Evolutionary conservation across 2,329 filamentous ascomycete species (phyloP).

Genomic region (Lasiodiplodia theobromae): DNA sequence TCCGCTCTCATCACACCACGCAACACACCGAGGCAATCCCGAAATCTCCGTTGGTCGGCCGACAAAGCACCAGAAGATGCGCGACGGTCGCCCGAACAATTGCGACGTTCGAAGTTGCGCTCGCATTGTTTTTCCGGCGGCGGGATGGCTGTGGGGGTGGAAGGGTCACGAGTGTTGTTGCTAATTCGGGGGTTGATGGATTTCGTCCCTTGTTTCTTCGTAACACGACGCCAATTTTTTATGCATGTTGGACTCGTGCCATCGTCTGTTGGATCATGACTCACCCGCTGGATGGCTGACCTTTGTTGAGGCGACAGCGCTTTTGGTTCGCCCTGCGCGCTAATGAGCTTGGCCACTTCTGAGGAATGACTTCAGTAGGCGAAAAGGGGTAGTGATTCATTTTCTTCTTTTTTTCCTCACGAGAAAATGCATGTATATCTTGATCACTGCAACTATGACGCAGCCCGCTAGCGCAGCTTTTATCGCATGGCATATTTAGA

Average conservation of each 20-base stretch:
- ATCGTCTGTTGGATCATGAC: background rate
- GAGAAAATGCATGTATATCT: too few species aligned
- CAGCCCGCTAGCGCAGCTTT: too few species aligned
- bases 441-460: too few species aligned
- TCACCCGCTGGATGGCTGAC: background rate
- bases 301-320: too few species aligned
- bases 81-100: slow-evolving; percentile 1
- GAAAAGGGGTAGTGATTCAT: too few species aligned
- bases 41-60: background rate
- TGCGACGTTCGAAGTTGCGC: slow-evolving; percentile 19
- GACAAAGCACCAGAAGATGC: background rate
- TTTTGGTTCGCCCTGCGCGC: too few species aligned
- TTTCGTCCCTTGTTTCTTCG: background rate
- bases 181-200: background rate
- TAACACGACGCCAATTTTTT: background rate
- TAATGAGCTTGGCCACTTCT: too few species aligned
- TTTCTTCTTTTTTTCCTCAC: too few species aligned
- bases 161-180: background rate
- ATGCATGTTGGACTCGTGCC: background rate
- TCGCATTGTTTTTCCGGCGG: background rate
- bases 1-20: background rate
- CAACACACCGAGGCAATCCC: background rate
- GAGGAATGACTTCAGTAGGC: too few species aligned
- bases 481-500: too few species aligned
- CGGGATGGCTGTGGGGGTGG: background rate